Conservation (phyloP, 495 filamentous ascomycete species). For the Penicillium macrosclerotiorum region DNA sequence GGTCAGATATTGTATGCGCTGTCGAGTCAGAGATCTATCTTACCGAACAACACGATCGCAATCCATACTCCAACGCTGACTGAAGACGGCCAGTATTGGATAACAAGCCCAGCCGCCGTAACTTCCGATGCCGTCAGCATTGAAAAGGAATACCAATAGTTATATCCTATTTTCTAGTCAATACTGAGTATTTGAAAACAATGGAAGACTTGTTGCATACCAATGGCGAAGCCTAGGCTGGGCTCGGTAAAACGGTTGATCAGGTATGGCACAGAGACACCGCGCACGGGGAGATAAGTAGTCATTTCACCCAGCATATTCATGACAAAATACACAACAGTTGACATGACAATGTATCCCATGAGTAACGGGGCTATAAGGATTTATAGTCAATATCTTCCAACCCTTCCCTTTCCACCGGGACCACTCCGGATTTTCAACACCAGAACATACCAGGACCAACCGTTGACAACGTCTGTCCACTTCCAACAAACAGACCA, state of each 20-base stretch:
- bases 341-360: slow-evolving; percentile 58
- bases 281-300: slow-evolving; percentile 70
- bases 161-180: slow-evolving; percentile 40
- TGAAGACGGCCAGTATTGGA: slow-evolving; percentile 63
- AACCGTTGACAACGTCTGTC: slow-evolving; percentile 56
- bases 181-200: neutral
- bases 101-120: slow-evolving; percentile 63
- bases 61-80: slow-evolving; percentile 62
- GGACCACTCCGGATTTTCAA: too few species aligned
- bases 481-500: slow-evolving; percentile 71
- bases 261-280: slow-evolving; percentile 68
- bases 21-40: slow-evolving; percentile 10
- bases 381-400: slow-evolving; percentile 15
- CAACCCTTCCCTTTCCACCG: too few species aligned
- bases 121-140: slow-evolving; percentile 68
- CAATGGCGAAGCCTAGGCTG: slow-evolving; percentile 70
- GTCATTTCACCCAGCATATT: slow-evolving; percentile 66
- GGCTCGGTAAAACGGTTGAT: slow-evolving; percentile 66
- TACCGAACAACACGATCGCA: slow-evolving; percentile 61
- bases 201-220: slow-evolving; percentile 16
- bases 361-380: slow-evolving; percentile 67
- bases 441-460: slow-evolving; percentile 53
- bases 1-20: neutral
- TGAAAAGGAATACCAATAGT: slow-evolving; percentile 53
- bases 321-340: slow-evolving; percentile 52